These are phyloP conservation scores for Senna siamea DNA, from an alignment of 306 rosid genomes.

Conservation along the genomic window DNA sequence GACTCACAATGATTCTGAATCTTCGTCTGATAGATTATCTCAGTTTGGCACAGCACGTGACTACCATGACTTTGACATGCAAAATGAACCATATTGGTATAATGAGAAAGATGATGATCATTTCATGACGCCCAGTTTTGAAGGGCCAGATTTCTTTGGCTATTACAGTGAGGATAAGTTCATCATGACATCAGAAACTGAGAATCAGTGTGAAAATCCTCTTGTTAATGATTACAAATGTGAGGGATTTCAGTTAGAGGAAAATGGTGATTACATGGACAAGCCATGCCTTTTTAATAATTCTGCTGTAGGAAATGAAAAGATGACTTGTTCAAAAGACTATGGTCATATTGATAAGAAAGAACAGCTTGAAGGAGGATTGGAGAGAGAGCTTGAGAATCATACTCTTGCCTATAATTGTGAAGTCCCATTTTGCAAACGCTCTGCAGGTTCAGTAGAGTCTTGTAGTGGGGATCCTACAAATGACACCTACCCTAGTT, in stretches of 20 bases:
- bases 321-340: constrained; percentile 37
- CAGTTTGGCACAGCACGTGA: constrained; percentile 96
- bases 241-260: constrained; percentile 39
- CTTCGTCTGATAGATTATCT: constrained; percentile 81
- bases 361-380: constrained; percentile 40
- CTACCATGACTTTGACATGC: constrained; percentile 84
- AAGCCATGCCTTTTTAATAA: constrained; percentile 56
- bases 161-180: constrained; percentile 90
- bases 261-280: constrained; percentile 52
- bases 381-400: constrained; percentile 40
- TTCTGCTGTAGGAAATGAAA: constrained; percentile 42
- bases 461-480: constrained; percentile 51
- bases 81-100: constrained; percentile 80
- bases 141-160: constrained; percentile 76
- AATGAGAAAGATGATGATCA: constrained; percentile 76
- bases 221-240: constrained; percentile 38
- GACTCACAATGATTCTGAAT: constrained; percentile 54
- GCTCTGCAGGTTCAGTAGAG: constrained; percentile 46
- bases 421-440: constrained; percentile 50
- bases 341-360: constrained; percentile 38
- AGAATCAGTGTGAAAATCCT: constrained; percentile 44
- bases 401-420: constrained; percentile 31
- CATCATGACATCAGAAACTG: constrained; percentile 63
- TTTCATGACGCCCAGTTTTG: constrained; percentile 77
- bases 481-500: constrained; percentile 45